Evolutionary conservation across 202 grass and related monocot genomes (phyloP).

Genomic region (Digitaria exilis): DNA sequence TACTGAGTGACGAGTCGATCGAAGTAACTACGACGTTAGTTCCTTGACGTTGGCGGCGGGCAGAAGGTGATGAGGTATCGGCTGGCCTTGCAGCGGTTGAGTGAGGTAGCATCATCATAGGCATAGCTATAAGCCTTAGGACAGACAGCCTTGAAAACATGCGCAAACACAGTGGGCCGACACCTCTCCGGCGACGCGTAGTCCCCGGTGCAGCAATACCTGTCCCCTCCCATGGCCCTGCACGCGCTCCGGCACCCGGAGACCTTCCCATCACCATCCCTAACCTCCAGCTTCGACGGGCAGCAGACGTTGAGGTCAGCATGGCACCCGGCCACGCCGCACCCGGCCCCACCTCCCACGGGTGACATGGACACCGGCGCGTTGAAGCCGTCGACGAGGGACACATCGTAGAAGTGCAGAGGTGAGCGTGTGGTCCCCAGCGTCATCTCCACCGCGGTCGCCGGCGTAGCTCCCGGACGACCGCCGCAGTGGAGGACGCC

Average conservation of each 20-base stretch:
- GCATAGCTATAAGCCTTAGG: conserved; percentile 89
- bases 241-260: conserved; percentile 84
- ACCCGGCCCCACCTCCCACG: conserved; percentile 71
- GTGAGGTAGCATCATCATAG: conserved; percentile 67
- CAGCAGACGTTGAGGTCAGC: conserved; percentile 75
- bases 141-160: conserved; percentile 90
- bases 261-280: conserved; percentile 53
- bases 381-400: conserved; percentile 89
- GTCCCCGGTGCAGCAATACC: conserved; percentile 90
- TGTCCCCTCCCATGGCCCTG: conserved; percentile 64
- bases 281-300: conserved; percentile 65
- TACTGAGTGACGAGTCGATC: no score
- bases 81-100: conserved; percentile 80
- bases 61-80: conserved; percentile 96
- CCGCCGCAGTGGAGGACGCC: conserved; percentile 57
- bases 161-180: conserved; percentile 69
- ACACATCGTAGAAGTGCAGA: conserved; percentile 90
- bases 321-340: conserved; percentile 71
- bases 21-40: no score
- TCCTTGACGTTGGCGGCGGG: conserved; percentile 37
- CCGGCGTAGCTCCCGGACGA: conserved; percentile 38
- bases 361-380: conserved; percentile 72
- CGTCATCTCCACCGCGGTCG: conserved; percentile 94
- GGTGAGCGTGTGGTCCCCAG: conserved; percentile 55
- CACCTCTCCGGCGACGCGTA: conserved; percentile 61